A percentile compares a stretch with the other conserved stretches of the same genome.
phyloP scores from a whole-genome alignment of 208 protist species.

The Trypanosoma avium region DNA sequence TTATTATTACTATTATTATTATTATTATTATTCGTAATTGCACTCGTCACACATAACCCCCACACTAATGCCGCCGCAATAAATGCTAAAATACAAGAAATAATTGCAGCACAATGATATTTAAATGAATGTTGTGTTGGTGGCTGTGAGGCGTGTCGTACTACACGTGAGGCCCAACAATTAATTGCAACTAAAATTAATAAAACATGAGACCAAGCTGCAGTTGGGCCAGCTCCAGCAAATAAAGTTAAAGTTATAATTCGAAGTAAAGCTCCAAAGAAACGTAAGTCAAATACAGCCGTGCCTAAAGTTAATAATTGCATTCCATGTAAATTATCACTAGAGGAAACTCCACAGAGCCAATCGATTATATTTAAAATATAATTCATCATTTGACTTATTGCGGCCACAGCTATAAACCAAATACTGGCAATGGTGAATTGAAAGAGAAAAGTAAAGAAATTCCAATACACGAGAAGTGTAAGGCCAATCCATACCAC shows the following conservation, averaged over 20 bases:
- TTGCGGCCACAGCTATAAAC: slow-evolving; percentile 8
- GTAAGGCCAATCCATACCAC: slow-evolving; percentile 15
- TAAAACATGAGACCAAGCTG: slow-evolving; percentile 11
- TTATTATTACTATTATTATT: too few species aligned
- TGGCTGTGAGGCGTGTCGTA: slow-evolving; percentile 26
- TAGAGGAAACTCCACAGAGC: too few species aligned
- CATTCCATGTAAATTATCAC: too few species aligned
- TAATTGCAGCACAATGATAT: slow-evolving; percentile 12
- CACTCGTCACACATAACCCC: slow-evolving; percentile 55
- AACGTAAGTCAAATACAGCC: too few species aligned
- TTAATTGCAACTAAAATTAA: slow-evolving; percentile 20
- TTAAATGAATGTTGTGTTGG: slow-evolving; percentile 11
- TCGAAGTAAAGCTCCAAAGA: not conserved
- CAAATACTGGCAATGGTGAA: slow-evolving; percentile 12
- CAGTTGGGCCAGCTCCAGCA: not conserved
- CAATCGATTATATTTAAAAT: too few species aligned
- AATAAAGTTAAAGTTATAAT: slow-evolving; percentile 6
- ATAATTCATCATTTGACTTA: not conserved
- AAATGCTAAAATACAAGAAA: slow-evolving; percentile 13
- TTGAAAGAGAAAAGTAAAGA: slow-evolving; percentile 31
- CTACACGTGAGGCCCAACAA: slow-evolving; percentile 29
- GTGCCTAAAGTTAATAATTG: too few species aligned
- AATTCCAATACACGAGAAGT: slow-evolving; percentile 61
- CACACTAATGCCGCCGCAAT: slow-evolving; percentile 45
- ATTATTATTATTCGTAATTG: not conserved